Base-by-base conservation (phyloP, 1,139 yeast species). In the Diutina sp. region DNA sequence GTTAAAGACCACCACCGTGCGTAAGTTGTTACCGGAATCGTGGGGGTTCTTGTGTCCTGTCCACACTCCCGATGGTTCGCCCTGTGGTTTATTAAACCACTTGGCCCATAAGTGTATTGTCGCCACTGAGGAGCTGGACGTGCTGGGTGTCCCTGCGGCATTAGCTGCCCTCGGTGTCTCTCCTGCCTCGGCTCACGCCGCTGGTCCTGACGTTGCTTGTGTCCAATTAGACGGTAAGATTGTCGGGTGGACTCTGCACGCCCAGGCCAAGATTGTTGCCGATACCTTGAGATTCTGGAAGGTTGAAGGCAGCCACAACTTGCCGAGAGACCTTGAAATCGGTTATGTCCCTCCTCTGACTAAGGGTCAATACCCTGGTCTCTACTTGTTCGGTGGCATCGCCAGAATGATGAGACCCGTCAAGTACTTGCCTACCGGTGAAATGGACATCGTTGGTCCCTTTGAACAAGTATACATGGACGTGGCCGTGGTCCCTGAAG, bases 31-130 rank as follows among this genome's bases (percentile, higher is more conserved):
- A 59, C 99, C 99, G 0, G 99, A 93, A 72, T 88, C 97, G 1
- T 93, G 99, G 99, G 98, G 98, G 6, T 95, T 93, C 79, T 74
- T 95, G 64, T 95, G 99, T 75, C 99, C 99, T 25, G 99, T 95
- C 18, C 99, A 93, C 72, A 93, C 99, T 16, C 99, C 99, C 2
- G 99, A 93, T 87, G 99, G 99, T 66, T 88, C 98, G 56, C 99
- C 99, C 28, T 93, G 99, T 85, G 99, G 99, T 74, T 78, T 93
- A 69, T 78, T 93, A 65, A 95, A 95, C 72, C 99, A 93, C 77
- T 85, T 93, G 76, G 86, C 99, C 11, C 97, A 93, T 72, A 90
- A 89, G 71, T 93, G 99, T 79, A 79, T 80, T 65, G 87, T 93
- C 60, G 83, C 96, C 6, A 91, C 98, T 9, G 72, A 73, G 54